Conservation (phyloP, 1,284 basidiomycete species). For the Coniophora puteana region DNA sequence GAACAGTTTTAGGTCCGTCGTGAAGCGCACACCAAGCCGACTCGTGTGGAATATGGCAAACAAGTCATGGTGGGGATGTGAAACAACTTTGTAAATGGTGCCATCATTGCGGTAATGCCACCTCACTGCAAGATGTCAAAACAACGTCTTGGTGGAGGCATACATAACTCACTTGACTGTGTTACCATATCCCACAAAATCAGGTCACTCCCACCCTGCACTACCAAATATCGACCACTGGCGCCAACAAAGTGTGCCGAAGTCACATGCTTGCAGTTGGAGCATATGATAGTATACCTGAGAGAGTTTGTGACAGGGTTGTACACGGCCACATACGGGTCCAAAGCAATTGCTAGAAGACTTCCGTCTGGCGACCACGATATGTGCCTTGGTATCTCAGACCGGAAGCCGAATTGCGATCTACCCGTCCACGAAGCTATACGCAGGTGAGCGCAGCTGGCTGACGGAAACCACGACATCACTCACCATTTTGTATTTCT, state of each 20-base stretch:
- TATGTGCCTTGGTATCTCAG: conserved; percentile 59
- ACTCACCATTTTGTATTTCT: conserved; percentile 48
- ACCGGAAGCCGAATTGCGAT: conserved; percentile 68
- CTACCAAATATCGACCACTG: conserved; percentile 59
- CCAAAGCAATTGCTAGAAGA: conserved; percentile 75
- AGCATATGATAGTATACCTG: conserved; percentile 58
- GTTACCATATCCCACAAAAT: conserved; percentile 81
- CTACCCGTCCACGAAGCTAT: conserved; percentile 78
- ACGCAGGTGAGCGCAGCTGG: conserved; percentile 7
- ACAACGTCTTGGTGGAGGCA: conserved; percentile 12
- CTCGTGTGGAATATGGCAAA: conserved; percentile 56
- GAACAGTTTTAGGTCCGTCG: conserved; percentile 53
- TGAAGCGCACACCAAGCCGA: conserved; percentile 23
- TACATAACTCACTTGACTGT: conserved; percentile 53
- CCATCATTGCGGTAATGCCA: conserved; percentile 49
- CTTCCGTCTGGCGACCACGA: conserved; percentile 89
- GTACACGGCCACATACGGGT: conserved; percentile 73
- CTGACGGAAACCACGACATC: background rate
- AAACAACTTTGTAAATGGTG: conserved; percentile 41
- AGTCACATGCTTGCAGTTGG: conserved; percentile 43
- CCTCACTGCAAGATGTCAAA: conserved; percentile 37
- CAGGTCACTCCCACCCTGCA: conserved; percentile 49
- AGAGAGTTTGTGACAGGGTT: conserved; percentile 69
- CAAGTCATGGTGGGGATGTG: conserved; percentile 53
- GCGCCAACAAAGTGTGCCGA: conserved; percentile 64